Conservation (phyloP, 2,329 filamentous ascomycete species). For the Drechmeria coniospora region DNA sequence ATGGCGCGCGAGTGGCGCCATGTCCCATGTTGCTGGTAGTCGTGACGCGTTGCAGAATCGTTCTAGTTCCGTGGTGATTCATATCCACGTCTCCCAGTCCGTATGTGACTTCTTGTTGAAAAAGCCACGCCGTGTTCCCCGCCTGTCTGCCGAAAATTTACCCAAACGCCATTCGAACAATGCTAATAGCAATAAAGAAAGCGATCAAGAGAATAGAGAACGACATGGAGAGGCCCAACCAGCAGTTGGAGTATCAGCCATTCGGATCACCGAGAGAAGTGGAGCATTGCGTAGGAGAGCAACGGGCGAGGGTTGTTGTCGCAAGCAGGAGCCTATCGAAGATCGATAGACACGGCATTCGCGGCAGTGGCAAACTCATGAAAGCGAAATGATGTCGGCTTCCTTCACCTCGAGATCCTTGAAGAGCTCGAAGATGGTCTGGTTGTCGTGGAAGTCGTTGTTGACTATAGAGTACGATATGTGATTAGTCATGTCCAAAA, state of each 20-base stretch:
- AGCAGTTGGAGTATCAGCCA: constrained; percentile 6
- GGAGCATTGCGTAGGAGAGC: constrained; percentile 6
- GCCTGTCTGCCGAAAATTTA: constrained; percentile 6
- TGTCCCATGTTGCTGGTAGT: constrained; percentile 2
- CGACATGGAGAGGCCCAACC: constrained; percentile 1
- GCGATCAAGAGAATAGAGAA: constrained; percentile 7
- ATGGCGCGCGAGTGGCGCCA: constrained; percentile 4
- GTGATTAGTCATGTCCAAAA: not conserved
- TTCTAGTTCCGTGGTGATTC: constrained; percentile 3
- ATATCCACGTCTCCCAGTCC: constrained; percentile 1
- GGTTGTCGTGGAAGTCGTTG: constrained; percentile 85
- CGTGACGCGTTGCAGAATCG: not conserved
- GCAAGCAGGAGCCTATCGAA: too few relatives aligned
- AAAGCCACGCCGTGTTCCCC: constrained; percentile 16
- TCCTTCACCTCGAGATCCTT: constrained; percentile 57
- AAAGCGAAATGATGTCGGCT: constrained; percentile 26
- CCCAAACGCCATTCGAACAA: constrained; percentile 3
- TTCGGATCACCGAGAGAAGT: constrained; percentile 1
- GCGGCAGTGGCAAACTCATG: too few relatives aligned
- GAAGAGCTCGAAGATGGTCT: constrained; percentile 75
- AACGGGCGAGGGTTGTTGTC: too few relatives aligned
- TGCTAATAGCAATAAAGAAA: constrained; percentile 8
- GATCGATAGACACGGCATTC: too few relatives aligned
- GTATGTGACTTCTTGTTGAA: constrained; percentile 26
- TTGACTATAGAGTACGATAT: constrained; percentile 51